These are phyloP conservation scores for Strigomonas galati DNA, from an alignment of 208 protist genomes.

Conservation along the genomic window DNA sequence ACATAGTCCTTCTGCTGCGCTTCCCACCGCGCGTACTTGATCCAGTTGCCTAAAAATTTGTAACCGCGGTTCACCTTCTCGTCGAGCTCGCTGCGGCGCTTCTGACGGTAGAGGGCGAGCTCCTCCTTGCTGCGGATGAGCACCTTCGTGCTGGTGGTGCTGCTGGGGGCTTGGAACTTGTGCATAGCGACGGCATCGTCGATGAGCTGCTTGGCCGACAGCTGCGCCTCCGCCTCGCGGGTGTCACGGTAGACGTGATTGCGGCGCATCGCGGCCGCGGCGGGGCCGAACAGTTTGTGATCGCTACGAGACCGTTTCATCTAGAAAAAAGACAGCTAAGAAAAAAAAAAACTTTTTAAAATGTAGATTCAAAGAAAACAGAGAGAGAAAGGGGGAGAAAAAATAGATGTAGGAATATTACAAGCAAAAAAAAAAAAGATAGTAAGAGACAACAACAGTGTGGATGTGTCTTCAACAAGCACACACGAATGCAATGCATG, in stretches of 20 bases:
- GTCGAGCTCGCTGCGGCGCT: constrained; percentile 95
- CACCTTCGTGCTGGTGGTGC: constrained; percentile 73
- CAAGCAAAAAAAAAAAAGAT: not conserved
- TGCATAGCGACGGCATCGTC: constrained; percentile 96
- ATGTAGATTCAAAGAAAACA: constrained; percentile 6
- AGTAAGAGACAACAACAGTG: no score
- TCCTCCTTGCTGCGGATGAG: constrained; percentile 96
- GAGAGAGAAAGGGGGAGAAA: constrained; percentile 12
- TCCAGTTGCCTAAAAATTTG: constrained; percentile 79
- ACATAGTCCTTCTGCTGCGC: constrained; percentile 94
- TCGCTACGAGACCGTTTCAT: constrained; percentile 13
- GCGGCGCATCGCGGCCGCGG: constrained; percentile 67
- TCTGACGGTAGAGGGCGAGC: constrained; percentile 91
- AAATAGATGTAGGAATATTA: constrained; percentile 1
- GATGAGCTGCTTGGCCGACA: constrained; percentile 98
- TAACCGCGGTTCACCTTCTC: constrained; percentile 87
- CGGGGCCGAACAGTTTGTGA: constrained; percentile 48
- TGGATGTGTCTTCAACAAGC: no score
- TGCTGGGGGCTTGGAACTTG: constrained; percentile 50
- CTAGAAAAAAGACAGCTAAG: constrained; percentile 18
- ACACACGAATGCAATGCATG: no score
- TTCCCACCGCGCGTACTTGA: constrained; percentile 98
- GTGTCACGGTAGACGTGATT: constrained; percentile 67
- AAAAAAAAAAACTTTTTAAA: constrained; percentile 6
- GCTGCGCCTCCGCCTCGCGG: constrained; percentile 81